Conservation (phyloP, 2,329 filamentous ascomycete genomes). For the Davidsoniella neocaledoniae region DNA sequence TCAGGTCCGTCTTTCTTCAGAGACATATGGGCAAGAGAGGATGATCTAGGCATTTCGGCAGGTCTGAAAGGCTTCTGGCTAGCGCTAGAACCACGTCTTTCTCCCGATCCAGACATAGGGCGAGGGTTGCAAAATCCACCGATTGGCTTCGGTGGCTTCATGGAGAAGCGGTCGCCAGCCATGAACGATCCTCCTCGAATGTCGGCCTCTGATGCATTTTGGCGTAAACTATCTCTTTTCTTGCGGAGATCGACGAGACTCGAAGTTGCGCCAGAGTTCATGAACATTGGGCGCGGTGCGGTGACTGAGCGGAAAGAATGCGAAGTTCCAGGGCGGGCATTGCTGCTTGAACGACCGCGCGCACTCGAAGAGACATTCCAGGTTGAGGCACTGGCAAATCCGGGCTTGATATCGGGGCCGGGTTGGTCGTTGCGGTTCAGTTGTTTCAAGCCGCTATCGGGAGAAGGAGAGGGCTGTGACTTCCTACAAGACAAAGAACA, state of each 20-base stretch:
- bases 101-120: not conserved
- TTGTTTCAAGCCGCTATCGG: conserved; percentile 2
- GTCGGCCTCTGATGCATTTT: conserved; percentile 2
- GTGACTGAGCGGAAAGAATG: conserved; percentile 10
- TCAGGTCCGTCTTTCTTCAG: conserved; percentile 4
- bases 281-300: conserved; percentile 11
- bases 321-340: conserved; percentile 13
- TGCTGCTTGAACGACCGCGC: conserved; percentile 3
- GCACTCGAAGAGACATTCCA: conserved; percentile 4
- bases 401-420: not conserved
- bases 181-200: not conserved
- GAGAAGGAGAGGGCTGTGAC: not conserved
- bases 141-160: conserved; percentile 10
- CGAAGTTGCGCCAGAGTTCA: conserved; percentile 10
- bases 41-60: not conserved
- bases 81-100: not conserved
- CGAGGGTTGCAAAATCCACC: conserved; percentile 2
- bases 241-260: conserved; percentile 8
- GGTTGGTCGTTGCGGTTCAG: not conserved
- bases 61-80: conserved; percentile 2
- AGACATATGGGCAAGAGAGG: not conserved
- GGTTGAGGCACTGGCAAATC: not conserved
- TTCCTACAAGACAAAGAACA: conserved; percentile 11
- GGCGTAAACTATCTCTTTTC: conserved; percentile 9
- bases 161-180: conserved; percentile 6